Evolutionary conservation across 2,329 filamentous ascomycete species (phyloP).

Genomic region (Pseudogymnoascus sp.): DNA sequence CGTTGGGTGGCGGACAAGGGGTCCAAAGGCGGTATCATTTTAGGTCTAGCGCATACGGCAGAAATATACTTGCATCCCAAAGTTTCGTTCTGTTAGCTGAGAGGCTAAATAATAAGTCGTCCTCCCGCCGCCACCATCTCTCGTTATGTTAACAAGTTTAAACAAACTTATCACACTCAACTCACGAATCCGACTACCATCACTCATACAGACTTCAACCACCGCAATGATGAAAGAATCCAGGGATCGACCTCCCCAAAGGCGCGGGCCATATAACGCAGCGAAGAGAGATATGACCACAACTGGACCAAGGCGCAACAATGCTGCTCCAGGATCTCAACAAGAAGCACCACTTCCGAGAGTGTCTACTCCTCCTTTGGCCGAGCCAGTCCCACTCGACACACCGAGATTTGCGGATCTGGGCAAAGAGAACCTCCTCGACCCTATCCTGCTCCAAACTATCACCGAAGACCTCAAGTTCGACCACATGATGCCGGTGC

Average conservation of each 20-base stretch:
- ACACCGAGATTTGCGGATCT: constrained; percentile 43
- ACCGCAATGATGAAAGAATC: constrained; percentile 10
- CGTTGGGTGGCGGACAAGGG: constrained; percentile 1
- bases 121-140: neutral
- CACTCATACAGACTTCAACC: neutral
- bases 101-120: constrained; percentile 8
- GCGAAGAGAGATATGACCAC: constrained; percentile 6
- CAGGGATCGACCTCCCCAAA: constrained; percentile 4
- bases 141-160: constrained; percentile 3
- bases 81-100: neutral
- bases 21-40: neutral
- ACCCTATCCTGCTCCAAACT: constrained; percentile 44
- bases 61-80: constrained; percentile 5
- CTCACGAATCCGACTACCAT: neutral
- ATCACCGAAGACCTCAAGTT: constrained; percentile 70
- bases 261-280: neutral
- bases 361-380: constrained; percentile 32
- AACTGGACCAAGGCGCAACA: constrained; percentile 7
- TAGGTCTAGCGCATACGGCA: neutral
- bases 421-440: constrained; percentile 35
- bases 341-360: constrained; percentile 12
- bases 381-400: constrained; percentile 36
- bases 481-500: constrained; percentile 86
- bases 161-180: constrained; percentile 3
- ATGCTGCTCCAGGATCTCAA: constrained; percentile 2